Evolutionary conservation across 2,329 filamentous ascomycete genomes (phyloP), one percentile per base, ranked within the genome.

Genomic region (Stagonosporopsis chrysanthemi): DNA sequence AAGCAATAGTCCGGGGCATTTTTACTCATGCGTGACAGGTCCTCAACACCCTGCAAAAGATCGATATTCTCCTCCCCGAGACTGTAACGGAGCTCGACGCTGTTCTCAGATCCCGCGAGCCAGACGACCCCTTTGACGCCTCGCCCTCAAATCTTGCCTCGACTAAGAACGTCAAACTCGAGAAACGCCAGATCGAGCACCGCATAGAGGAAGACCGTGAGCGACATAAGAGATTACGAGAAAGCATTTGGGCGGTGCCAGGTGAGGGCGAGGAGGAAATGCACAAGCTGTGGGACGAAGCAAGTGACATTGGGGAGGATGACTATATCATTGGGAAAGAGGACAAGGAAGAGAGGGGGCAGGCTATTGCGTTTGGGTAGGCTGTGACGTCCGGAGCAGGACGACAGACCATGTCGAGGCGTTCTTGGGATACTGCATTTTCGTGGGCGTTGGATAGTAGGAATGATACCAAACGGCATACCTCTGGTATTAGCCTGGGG

Each of bases 161-260:
- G 14, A 40, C 41, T 62, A 40, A 49, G 62, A 38, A 52, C 9
- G 58, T 63, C 54, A 52, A 52, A 52, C 75, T 95, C 48, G 91
- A 97, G 70, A 95, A 94, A 78, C 85, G 90, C 53, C 91, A 97
- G 78, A 90, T 97, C 50, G 93, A 98, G 78, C 93, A 98, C 80
- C 84, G 95, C 38, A 97, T 99, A 62, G 96, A 99, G 68, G 96
- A 99, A 78, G 95, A 99, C 76, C 83, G 95, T 3, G 95, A 99
- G 76, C 83, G 95, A 40, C 96, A 99, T 77, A 99, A 99, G 82
- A 82, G 94, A 40, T 81, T 94, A 69, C 82, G 95, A 22, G 95
- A 99, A 79, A 92, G 88, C 68, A 96, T 97, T 61, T 99, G 96
- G 95, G 91, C 92, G 0, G 88, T 97, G 2, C 86, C 86, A 28